phyloP scores from a whole-genome alignment of 108 stramenopile genomes.

The Conticribra weissflogii region DNA sequence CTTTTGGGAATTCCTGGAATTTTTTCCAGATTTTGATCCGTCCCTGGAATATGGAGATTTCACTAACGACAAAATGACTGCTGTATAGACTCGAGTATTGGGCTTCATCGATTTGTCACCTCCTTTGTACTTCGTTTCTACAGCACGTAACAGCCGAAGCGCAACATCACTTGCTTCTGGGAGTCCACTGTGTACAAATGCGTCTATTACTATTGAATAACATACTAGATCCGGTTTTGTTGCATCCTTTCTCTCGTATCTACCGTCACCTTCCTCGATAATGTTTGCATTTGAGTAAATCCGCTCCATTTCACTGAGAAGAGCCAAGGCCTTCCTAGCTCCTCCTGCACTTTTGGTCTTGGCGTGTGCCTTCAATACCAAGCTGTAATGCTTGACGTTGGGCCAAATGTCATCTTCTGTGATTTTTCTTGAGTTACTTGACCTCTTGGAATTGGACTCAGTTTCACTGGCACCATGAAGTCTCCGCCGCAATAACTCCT shows the following conservation, averaged over 20 bases:
- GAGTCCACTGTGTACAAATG: conserved; percentile 41
- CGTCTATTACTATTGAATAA: conserved; percentile 42
- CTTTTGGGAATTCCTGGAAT: conserved; percentile 35
- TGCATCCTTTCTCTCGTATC: conserved; percentile 9
- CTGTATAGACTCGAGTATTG: conserved; percentile 48
- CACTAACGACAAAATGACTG: conserved; percentile 43
- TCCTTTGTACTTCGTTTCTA: conserved; percentile 37
- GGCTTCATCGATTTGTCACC: conserved; percentile 54
- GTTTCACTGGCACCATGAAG: conserved; percentile 21
- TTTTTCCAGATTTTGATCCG: background rate
- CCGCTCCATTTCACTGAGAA: conserved; percentile 52
- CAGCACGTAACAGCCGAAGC: conserved; percentile 25
- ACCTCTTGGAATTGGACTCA: background rate
- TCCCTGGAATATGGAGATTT: conserved; percentile 25
- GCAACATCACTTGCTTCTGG: conserved; percentile 37
- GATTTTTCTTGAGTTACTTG: background rate
- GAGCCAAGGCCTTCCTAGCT: conserved; percentile 46
- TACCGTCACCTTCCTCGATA: conserved; percentile 7
- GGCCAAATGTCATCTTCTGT: conserved; percentile 28
- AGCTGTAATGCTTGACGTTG: conserved; percentile 49
- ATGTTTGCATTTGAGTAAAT: conserved; percentile 26
- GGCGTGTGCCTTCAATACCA: conserved; percentile 54
- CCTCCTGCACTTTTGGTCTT: conserved; percentile 47
- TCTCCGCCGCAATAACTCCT: conserved; percentile 39
- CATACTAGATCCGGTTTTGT: conserved; percentile 43